Evolutionary conservation across 805 yeast species (phyloP).

Genomic region (Debaryomyces tyrocola): DNA sequence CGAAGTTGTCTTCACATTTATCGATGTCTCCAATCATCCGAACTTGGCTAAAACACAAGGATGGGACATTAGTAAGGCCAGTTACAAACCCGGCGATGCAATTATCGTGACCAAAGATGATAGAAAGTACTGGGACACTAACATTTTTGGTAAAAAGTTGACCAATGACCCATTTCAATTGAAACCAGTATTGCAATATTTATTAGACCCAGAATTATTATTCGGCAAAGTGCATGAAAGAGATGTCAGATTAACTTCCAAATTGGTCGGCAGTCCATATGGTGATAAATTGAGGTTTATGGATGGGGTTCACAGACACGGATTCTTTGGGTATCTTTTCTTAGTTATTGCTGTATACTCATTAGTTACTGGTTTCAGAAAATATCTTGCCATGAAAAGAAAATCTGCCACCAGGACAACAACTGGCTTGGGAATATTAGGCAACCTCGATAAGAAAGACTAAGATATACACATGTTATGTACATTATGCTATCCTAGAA

Average conservation of each 20-base stretch:
- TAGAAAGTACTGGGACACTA: constrained; percentile 29
- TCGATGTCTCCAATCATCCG: constrained; percentile 47
- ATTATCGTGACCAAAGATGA: constrained; percentile 51
- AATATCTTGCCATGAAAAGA: constrained; percentile 4
- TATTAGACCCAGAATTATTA: constrained; percentile 34
- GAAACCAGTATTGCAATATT: constrained; percentile 36
- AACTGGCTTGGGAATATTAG: constrained; percentile 19
- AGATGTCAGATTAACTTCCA: constrained; percentile 14
- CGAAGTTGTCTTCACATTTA: constrained; percentile 45
- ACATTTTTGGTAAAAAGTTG: constrained; percentile 37
- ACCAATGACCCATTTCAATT: constrained; percentile 30
- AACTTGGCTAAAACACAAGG: constrained; percentile 26
- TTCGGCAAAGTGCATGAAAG: constrained; percentile 4
- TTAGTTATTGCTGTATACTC: constrained; percentile 13
- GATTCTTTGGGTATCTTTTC: constrained; percentile 42
- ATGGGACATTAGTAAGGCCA: constrained; percentile 38
- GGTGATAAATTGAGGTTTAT: constrained; percentile 35
- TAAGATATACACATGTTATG: constrained; percentile 3
- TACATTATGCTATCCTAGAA: constrained; percentile 11
- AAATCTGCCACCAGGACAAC: constrained; percentile 2
- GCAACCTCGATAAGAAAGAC: constrained; percentile 20
- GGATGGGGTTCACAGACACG: constrained; percentile 46
- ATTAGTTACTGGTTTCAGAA: constrained; percentile 1
- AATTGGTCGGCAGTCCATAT: constrained; percentile 46
- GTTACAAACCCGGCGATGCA: constrained; percentile 53